Evolutionary conservation across 179 eudicot species (phyloP).

Genomic region (Gypsophila paniculata): DNA sequence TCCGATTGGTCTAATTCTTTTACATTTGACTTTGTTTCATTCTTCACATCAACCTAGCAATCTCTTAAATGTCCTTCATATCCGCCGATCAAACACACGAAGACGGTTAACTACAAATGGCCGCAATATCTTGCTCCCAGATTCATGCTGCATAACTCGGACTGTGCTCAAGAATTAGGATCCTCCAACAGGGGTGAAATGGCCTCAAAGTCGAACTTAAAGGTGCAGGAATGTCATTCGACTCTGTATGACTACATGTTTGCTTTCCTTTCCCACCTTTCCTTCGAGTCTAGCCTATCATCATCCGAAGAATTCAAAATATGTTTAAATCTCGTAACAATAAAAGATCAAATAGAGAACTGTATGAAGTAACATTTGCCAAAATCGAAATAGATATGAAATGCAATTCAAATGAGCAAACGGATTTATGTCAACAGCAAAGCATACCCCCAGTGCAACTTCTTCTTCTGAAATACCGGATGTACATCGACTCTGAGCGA

Average conservation of each 20-base stretch:
- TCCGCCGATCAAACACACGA: too few relatives aligned
- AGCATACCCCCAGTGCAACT: slow-evolving; percentile 42
- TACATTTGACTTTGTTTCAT: too few relatives aligned
- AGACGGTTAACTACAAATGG: too few relatives aligned
- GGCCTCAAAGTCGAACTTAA: neutral
- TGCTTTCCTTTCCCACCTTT: slow-evolving; percentile 40
- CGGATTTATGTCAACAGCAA: too few relatives aligned
- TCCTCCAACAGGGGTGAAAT: neutral
- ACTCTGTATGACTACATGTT: slow-evolving; percentile 29
- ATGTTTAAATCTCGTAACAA: neutral
- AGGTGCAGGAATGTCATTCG: neutral
- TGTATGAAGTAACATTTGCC: neutral
- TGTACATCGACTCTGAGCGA: slow-evolving; percentile 23
- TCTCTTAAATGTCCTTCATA: too few relatives aligned
- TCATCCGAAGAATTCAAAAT: neutral
- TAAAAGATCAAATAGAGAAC: neutral
- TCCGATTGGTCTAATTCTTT: too few relatives aligned
- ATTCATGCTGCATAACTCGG: neutral
- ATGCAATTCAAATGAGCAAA: neutral
- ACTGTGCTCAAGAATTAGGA: neutral
- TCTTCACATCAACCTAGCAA: too few relatives aligned
- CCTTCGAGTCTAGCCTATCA: slow-evolving; percentile 40
- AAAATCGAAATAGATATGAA: neutral
- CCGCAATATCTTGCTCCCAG: neutral
- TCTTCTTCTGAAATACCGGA: slow-evolving; percentile 32